Conservation (phyloP, 192 early-diverging fungal species). For the Umbelopsis vinacea region DNA sequence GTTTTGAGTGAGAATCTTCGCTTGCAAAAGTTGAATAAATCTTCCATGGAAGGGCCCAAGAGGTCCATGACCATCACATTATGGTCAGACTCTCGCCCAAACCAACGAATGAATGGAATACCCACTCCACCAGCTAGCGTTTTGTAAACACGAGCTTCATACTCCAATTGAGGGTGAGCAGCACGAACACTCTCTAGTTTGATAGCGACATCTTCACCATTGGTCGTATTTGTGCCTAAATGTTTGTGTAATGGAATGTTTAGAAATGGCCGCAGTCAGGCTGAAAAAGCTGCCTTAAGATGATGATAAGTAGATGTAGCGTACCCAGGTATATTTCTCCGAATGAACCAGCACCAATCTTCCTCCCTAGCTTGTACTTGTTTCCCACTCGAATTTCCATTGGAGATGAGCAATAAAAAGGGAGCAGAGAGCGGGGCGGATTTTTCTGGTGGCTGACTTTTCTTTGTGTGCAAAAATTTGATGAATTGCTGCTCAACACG, state of each 20-base stretch:
- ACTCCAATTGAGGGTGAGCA: slow-evolving; percentile 97
- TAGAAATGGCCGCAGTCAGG: background rate
- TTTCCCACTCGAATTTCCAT: slow-evolving; percentile 82
- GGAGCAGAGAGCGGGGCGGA: slow-evolving; percentile 23
- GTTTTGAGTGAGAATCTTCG: slow-evolving; percentile 90
- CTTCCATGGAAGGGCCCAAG: slow-evolving; percentile 86
- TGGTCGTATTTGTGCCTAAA: slow-evolving; percentile 83
- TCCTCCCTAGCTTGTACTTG: slow-evolving; percentile 92
- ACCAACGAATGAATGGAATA: slow-evolving; percentile 87
- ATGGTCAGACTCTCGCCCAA: slow-evolving; percentile 81
- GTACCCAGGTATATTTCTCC: slow-evolving; percentile 95
- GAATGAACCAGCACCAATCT: slow-evolving; percentile 97
- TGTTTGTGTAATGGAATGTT: background rate
- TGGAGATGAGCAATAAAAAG: slow-evolving; percentile 23
- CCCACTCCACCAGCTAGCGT: slow-evolving; percentile 92
- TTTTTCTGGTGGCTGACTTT: slow-evolving; percentile 24
- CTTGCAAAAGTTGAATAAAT: slow-evolving; percentile 91
- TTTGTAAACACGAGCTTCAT: slow-evolving; percentile 96
- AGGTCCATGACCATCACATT: slow-evolving; percentile 90
- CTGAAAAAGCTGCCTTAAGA: background rate
- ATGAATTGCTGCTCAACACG: slow-evolving; percentile 1
- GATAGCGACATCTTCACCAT: slow-evolving; percentile 96
- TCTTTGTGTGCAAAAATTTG: slow-evolving; percentile 12
- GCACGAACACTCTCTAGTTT: slow-evolving; percentile 94
- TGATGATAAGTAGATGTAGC: background rate